These are phyloP conservation scores for Vigna radiata DNA, from an alignment of 306 rosid genomes.

Conservation along the genomic window DNA sequence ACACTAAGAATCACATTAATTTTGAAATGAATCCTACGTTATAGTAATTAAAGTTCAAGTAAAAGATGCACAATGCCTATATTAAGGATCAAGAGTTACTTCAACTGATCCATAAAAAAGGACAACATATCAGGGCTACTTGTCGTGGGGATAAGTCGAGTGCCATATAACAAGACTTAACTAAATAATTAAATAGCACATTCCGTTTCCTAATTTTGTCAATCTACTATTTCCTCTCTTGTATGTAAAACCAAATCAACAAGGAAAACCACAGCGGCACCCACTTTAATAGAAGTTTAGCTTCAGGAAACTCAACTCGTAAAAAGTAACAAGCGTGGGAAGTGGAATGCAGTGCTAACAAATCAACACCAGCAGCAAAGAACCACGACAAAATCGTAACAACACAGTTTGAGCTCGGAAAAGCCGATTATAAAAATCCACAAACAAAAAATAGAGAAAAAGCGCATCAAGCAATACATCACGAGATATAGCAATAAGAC, in stretches of 20 bases:
- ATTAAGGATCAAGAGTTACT: constrained; percentile 33
- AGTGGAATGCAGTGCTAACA: not conserved
- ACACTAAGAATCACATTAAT: not conserved
- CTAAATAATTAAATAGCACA: not conserved
- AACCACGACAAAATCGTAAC: constrained; percentile 5
- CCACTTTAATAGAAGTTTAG: not conserved
- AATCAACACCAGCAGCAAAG: constrained; percentile 2
- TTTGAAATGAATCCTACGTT: not conserved
- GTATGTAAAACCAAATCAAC: constrained; percentile 1
- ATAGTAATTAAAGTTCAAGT: constrained; percentile 1
- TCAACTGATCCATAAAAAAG: constrained; percentile 10
- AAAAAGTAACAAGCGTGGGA: not conserved
- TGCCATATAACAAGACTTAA: not conserved
- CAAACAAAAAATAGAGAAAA: not conserved
- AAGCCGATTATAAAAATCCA: constrained; percentile 10
- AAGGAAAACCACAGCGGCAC: not conserved
- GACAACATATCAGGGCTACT: not conserved
- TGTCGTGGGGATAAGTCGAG: not conserved
- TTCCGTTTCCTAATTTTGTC: constrained; percentile 23
- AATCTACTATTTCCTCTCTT: constrained; percentile 29
- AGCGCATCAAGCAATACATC: too few relatives aligned
- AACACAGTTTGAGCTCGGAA: not conserved
- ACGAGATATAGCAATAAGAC: not conserved
- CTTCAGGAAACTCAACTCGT: not conserved
- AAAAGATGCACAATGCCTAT: not conserved